Evolutionary conservation across 345 rosid species (phyloP).

Genomic region (Linum usitatissimum): DNA sequence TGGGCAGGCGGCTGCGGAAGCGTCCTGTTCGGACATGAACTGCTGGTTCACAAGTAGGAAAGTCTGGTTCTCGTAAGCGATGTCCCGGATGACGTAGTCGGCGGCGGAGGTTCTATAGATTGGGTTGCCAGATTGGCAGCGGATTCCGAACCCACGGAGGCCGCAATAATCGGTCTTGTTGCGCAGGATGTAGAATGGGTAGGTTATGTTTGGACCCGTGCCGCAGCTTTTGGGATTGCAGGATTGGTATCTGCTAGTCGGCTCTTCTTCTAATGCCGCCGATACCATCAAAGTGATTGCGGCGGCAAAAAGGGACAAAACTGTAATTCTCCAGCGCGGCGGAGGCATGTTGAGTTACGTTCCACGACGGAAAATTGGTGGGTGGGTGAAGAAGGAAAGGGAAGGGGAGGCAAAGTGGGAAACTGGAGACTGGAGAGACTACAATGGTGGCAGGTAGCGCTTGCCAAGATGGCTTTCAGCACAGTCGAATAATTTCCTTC

Average conservation of each 20-base stretch:
- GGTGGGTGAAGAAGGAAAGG: no score
- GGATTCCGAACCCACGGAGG: slow-evolving; percentile 16
- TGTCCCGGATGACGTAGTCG: slow-evolving; percentile 16
- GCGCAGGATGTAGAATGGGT: slow-evolving; percentile 17
- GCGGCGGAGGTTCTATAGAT: slow-evolving; percentile 15
- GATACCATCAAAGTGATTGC: no score
- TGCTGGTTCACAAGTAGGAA: slow-evolving; percentile 15
- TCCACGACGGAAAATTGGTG: no score
- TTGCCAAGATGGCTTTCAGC: no score
- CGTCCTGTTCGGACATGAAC: background rate
- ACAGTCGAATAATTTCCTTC: no score
- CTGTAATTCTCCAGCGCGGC: no score
- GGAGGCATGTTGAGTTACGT: no score
- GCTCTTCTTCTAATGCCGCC: no score
- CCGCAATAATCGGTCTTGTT: slow-evolving; percentile 17
- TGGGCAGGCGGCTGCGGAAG: slow-evolving; percentile 15
- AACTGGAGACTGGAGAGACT: no score
- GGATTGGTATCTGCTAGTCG: slow-evolving; percentile 10
- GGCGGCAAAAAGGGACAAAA: no score
- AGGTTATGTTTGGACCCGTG: slow-evolving; percentile 24
- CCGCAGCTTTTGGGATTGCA: slow-evolving; percentile 23
- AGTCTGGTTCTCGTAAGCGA: slow-evolving; percentile 12
- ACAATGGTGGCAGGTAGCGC: no score
- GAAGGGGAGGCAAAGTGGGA: no score
- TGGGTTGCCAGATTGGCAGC: slow-evolving; percentile 9